A percentile compares a stretch with the other conserved stretches of the same genome.
Evolutionary conservation across 805 yeast species (phyloP).

Genomic region (Starmerella stigmatis): DNA sequence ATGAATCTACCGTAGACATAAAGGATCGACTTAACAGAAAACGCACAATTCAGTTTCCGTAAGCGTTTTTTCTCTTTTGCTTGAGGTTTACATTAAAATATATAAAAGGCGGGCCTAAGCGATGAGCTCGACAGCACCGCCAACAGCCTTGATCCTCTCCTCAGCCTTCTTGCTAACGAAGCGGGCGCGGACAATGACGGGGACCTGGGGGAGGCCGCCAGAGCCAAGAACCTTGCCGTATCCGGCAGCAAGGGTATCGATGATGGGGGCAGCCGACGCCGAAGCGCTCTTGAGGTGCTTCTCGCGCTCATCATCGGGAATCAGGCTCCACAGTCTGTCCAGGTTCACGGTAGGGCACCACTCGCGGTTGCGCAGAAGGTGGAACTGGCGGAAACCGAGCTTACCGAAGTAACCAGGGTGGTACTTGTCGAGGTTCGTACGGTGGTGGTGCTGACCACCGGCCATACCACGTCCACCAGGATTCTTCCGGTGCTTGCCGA

Average conservation of each 20-base stretch:
- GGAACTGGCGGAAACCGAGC: conserved; percentile 99
- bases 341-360: conserved; percentile 98
- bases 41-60: not conserved
- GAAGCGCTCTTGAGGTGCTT: conserved; percentile 78
- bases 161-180: conserved; percentile 98
- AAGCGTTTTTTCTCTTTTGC: not conserved
- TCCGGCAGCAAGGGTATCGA: conserved; percentile 98
- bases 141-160: conserved; percentile 99
- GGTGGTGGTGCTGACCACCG: conserved; percentile 99
- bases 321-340: conserved; percentile 96
- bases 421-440: conserved; percentile 99
- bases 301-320: conserved; percentile 89
- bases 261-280: conserved; percentile 91
- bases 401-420: conserved; percentile 99
- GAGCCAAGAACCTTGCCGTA: conserved; percentile 99
- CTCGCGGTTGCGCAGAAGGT: conserved; percentile 85
- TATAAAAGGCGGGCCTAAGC: conserved; percentile 50
- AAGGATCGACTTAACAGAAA: too few relatives aligned
- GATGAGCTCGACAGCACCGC: conserved; percentile 99
- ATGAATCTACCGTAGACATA: too few relatives aligned
- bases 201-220: conserved; percentile 96
- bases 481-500: conserved; percentile 99
- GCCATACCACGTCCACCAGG: conserved; percentile 99
- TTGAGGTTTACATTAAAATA: conserved; percentile 7
- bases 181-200: conserved; percentile 99